phyloP scores from a whole-genome alignment of 2,329 filamentous ascomycete genomes.

The Cladophialophora carrionii region DNA sequence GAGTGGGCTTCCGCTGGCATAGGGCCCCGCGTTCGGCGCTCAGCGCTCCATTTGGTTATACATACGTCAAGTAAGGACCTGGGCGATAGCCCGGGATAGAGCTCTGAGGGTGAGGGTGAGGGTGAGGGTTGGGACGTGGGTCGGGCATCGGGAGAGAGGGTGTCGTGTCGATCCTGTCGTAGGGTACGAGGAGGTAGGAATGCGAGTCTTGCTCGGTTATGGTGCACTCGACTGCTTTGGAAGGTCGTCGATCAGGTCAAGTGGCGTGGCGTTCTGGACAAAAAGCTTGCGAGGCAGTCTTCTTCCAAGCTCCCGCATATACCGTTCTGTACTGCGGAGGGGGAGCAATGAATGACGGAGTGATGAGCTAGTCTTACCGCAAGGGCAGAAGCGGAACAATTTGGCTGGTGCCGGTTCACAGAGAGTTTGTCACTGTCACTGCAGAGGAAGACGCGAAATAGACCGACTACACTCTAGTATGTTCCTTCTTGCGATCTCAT shows the following conservation, averaged over 20 bases:
- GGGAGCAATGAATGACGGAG: neutral
- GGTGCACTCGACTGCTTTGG: neutral
- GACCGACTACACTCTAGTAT: neutral
- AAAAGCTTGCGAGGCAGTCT: neutral
- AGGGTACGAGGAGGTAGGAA: neutral
- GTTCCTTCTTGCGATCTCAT: neutral
- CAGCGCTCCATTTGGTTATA: neutral
- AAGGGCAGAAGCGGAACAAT: neutral
- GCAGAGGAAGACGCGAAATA: neutral
- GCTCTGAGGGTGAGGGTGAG: slow-evolving; percentile 18
- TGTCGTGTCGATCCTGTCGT: neutral
- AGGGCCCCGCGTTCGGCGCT: no score
- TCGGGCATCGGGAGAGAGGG: slow-evolving; percentile 20
- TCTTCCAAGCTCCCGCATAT: neutral
- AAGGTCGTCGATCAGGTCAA: neutral
- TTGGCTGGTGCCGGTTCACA: neutral
- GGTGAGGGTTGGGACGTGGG: slow-evolving; percentile 15
- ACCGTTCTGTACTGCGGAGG: neutral
- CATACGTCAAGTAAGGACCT: slow-evolving; percentile 26
- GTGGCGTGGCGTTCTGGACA: neutral
- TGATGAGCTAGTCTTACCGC: neutral
- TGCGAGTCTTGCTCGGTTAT: neutral
- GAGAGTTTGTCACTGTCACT: neutral
- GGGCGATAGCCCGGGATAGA: slow-evolving; percentile 35
- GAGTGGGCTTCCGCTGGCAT: no score